Evolutionary conservation across 495 filamentous ascomycete genomes (phyloP), one percentile per base, ranked within the genome.

Genomic region (Aspergillus bertholletiae): DNA sequence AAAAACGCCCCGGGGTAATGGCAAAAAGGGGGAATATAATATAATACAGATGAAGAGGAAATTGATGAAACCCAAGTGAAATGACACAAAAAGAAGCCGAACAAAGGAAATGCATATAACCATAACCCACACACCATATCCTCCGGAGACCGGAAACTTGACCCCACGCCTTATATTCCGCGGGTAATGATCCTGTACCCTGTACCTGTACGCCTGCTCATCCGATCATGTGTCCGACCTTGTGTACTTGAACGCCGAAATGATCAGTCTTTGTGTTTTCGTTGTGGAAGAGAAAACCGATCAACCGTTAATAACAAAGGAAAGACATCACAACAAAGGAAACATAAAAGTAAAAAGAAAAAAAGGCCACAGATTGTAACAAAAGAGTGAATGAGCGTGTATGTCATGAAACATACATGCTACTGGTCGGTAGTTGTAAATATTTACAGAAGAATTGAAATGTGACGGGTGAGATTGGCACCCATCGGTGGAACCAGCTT

Each of bases 391-490:
- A 43, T 43, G 39, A 21, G 39, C 39, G 22, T 18, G 35, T 21
- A 21, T 43, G 20, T 18, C n/a, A 22, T 18, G 9, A 22, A 30
- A 22, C 21, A 49, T 49, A 32, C 46, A 49, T 34, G 46, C 46
- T 28, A 12, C 45, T 49, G 46, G 46, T 49, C 46, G 28, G 46
- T 49, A 45, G 17, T 30, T 28, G 15, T 12, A 51, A 56, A 45
- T 51, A 51, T 45, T 51, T 46, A 62, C 35, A 53, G 46, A 55
- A 39, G 55, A 52, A 54, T 22, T 28, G n/a, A 56, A 34, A 40
- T 43, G 23, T 11, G 32, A 21, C 27, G 51, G 23, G 51, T 44
- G 22, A 46, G 11, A 51, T 61, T 6, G 30, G 18, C 26, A 46
- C 21, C 22, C n/a, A 21, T 46, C 21, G 21, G 41, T 20, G 30